Percentiles rank a stretch among this genome's conserved stretches.
These are phyloP conservation scores for Canariomyces notabilis DNA, from an alignment of 2,329 filamentous ascomycete species.

Conservation along the genomic window DNA sequence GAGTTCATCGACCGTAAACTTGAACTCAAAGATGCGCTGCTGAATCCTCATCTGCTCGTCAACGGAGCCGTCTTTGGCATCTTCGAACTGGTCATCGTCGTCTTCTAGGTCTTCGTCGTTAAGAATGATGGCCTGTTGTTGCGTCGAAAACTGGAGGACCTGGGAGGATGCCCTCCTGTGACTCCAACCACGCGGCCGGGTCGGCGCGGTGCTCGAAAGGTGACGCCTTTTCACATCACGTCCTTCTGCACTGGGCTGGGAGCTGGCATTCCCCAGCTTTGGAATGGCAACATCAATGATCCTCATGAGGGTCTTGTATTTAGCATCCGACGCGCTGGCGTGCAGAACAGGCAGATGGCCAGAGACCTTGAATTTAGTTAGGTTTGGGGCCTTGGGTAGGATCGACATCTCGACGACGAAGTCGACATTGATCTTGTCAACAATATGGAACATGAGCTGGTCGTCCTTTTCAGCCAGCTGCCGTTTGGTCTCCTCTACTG, in stretches of 20 bases:
- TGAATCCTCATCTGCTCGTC: slow-evolving; percentile 65
- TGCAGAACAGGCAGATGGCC: slow-evolving; percentile 90
- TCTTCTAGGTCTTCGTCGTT: slow-evolving; percentile 65
- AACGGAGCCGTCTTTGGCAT: slow-evolving; percentile 54
- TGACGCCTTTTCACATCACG: slow-evolving; percentile 39
- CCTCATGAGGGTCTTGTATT: slow-evolving; percentile 96
- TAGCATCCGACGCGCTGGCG: slow-evolving; percentile 84
- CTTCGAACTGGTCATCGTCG: slow-evolving; percentile 61
- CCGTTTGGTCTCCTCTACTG: slow-evolving; percentile 81
- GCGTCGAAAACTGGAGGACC: slow-evolving; percentile 59
- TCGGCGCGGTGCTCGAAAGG: slow-evolving; percentile 42
- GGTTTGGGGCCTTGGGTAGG: slow-evolving; percentile 86
- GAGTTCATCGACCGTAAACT: slow-evolving; percentile 90
- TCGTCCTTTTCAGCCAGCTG: slow-evolving; percentile 68
- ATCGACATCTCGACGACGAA: slow-evolving; percentile 97
- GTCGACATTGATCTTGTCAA: slow-evolving; percentile 95
- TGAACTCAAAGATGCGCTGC: slow-evolving; percentile 91
- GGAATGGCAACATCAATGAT: slow-evolving; percentile 94
- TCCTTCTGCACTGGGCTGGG: slow-evolving; percentile 25
- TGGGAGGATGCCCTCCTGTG: slow-evolving; percentile 61
- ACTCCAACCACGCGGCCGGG: slow-evolving; percentile 40
- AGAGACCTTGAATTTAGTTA: slow-evolving; percentile 87
- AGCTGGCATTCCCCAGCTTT: slow-evolving; percentile 56
- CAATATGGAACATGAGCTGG: slow-evolving; percentile 73
- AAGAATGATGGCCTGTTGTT: slow-evolving; percentile 70